These are phyloP conservation scores for Leccinum longicurvipes DNA, from an alignment of 768 basidiomycete genomes.

Conservation along the genomic window DNA sequence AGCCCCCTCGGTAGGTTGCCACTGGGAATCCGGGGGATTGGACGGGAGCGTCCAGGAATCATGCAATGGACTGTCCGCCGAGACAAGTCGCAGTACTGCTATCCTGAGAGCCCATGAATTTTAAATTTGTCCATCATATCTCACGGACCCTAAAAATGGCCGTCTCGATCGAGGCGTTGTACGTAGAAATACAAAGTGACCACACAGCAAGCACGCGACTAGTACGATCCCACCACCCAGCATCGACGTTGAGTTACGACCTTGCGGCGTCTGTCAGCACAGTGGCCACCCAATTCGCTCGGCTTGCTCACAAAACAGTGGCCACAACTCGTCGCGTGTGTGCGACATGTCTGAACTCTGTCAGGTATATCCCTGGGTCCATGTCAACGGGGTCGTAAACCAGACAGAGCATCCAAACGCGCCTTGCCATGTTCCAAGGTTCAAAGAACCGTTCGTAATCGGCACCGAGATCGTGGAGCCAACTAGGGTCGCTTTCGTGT, in stretches of 20 bases:
- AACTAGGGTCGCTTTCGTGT: slow-evolving; percentile 85
- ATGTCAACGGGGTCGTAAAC: slow-evolving; percentile 1
- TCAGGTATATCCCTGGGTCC: slow-evolving; percentile 71
- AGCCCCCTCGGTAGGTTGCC: not conserved
- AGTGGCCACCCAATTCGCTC: not conserved
- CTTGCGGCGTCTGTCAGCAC: slow-evolving; percentile 10
- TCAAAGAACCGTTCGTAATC: slow-evolving; percentile 73
- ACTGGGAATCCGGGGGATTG: not conserved
- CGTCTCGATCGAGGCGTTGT: not conserved
- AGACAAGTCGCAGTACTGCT: not conserved
- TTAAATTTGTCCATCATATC: slow-evolving; percentile 17
- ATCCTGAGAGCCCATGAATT: slow-evolving; percentile 8
- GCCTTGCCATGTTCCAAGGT: slow-evolving; percentile 95
- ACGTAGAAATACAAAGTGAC: not conserved
- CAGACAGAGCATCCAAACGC: slow-evolving; percentile 7
- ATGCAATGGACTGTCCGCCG: not conserved
- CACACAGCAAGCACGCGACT: not conserved
- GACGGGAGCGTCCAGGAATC: not conserved
- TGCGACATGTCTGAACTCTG: slow-evolving; percentile 72
- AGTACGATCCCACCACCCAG: not conserved
- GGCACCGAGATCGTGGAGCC: slow-evolving; percentile 82
- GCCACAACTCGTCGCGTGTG: slow-evolving; percentile 74
- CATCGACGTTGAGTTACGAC: slow-evolving; percentile 1
- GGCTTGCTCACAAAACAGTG: slow-evolving; percentile 64
- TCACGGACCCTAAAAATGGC: not conserved